Base-by-base conservation (phyloP, 257 asterid species). In the Nyctanthes arbortristis region DNA sequence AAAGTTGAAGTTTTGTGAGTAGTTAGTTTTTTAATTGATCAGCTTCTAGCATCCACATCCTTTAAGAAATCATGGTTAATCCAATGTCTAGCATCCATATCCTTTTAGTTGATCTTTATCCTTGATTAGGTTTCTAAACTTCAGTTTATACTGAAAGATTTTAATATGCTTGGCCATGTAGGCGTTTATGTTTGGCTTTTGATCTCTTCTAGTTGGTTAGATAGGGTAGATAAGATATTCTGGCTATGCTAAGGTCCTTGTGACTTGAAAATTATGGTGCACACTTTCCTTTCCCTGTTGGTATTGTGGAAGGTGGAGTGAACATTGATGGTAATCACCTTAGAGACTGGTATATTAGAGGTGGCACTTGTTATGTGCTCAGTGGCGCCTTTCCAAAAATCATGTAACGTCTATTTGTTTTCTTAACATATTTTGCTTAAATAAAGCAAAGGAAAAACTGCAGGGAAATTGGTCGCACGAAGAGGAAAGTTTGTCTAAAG, bases 401-500 rank as follows among this genome's bases (percentile, higher is more conserved):
- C 59, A 8, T 22, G 29, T 16, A 3, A 52, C 13, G 9, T 22
- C 28, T 0, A 52, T 22, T 20, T 22, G 22, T 4, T 22, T 52
- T 52, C 7, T 7, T 28, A 52, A 52, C 27, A 6, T 7, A 43
- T 43, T 4, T 40, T 43, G 22, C 54, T 43, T 5, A 14, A 43
- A 43, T 14, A 22, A 43, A 43, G 1, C n/a, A 16, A 39, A 13
- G 20, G 47, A 40, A 40, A 40, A 43, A 16, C 0, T 20, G n/a
- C 7, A 5, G 59, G 16, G 59, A 30, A 12, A 18, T 60, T 54
- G 43, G 55, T 59, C 60, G 22, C 33, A 10, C 57, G 62, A 67
- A 66, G 52, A 35, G 54, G 30, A 52, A 68, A 54, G 36, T 5
- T 52, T 64, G 14, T 68, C 32, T 16, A 8, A 16, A 34, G 55